phyloP scores from a whole-genome alignment of 345 rosid species.

The Acer campestre region DNA sequence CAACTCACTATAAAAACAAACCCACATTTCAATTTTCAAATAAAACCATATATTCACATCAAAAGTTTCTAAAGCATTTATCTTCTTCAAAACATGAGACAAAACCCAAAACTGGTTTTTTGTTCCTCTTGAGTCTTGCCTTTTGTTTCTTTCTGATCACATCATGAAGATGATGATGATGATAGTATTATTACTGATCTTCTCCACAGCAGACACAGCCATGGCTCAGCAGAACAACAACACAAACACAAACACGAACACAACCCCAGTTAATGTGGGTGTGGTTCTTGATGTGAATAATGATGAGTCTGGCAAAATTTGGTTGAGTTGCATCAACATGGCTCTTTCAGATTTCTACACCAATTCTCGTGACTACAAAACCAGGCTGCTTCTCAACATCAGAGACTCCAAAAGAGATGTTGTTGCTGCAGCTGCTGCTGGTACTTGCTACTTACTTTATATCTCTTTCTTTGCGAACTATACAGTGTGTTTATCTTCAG shows the following conservation, averaged over 20 bases:
- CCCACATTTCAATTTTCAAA: not conserved
- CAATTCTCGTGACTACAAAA: slow-evolving; percentile 32
- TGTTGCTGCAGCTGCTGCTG: slow-evolving; percentile 60
- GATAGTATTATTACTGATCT: not conserved
- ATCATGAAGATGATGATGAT: too few relatives aligned
- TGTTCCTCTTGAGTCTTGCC: not conserved
- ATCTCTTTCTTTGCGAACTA: not conserved
- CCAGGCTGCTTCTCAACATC: slow-evolving; percentile 43
- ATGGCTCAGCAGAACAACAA: slow-evolving; percentile 14
- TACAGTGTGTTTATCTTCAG: too few relatives aligned
- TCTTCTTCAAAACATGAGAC: not conserved
- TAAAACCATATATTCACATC: not conserved
- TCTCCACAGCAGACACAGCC: slow-evolving; percentile 10
- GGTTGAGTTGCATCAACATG: slow-evolving; percentile 51
- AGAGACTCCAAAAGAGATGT: slow-evolving; percentile 48
- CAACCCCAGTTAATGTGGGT: slow-evolving; percentile 45
- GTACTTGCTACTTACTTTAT: slow-evolving; percentile 24
- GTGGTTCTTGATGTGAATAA: slow-evolving; percentile 47
- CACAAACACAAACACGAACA: slow-evolving; percentile 3
- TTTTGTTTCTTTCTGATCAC: not conserved
- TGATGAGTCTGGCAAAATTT: slow-evolving; percentile 11
- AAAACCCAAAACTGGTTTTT: not conserved
- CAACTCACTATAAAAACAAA: not conserved
- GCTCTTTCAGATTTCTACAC: slow-evolving; percentile 60
- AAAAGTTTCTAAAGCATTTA: too few relatives aligned